A percentile compares a stretch with the other conserved stretches of the same genome.
Evolutionary conservation across 345 rosid genomes (phyloP).

Genomic region (Eucalyptus sideroxylon): DNA sequence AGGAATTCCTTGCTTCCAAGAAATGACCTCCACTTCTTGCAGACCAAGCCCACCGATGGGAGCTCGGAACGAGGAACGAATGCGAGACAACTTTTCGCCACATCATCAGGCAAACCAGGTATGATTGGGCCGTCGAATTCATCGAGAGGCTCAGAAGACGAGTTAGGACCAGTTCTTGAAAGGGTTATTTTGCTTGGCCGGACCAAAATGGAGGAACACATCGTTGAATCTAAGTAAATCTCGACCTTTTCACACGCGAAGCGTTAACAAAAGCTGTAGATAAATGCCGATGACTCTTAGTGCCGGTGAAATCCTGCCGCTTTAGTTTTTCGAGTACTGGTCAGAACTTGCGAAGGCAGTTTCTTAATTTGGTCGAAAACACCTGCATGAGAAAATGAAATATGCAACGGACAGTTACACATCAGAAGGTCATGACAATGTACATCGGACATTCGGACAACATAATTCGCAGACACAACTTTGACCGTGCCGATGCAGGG

Average conservation of each 20-base stretch:
- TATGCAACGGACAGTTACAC: not conserved
- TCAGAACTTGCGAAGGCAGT: not conserved
- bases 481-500: not conserved
- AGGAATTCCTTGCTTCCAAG: slow-evolving; percentile 78
- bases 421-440: not conserved
- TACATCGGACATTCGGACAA: not conserved
- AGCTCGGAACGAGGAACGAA: slow-evolving; percentile 65
- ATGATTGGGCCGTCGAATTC: slow-evolving; percentile 30
- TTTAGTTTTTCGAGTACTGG: not conserved
- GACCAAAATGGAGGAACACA: slow-evolving; percentile 5
- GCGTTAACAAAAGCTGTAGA: not conserved
- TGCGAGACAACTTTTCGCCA: slow-evolving; percentile 72
- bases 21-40: slow-evolving; percentile 80
- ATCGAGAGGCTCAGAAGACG: slow-evolving; percentile 15
- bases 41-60: slow-evolving; percentile 70
- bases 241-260: not conserved
- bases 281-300: not conserved
- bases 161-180: slow-evolving; percentile 19
- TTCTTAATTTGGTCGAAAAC: not conserved
- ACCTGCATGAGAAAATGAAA: not conserved
- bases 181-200: not conserved
- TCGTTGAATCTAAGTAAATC: not conserved
- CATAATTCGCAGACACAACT: not conserved
- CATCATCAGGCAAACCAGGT: slow-evolving; percentile 89
- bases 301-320: not conserved